Percentiles rank a stretch among this genome's conserved stretches.
These are phyloP conservation scores for Hypoxylon sp. DNA, from an alignment of 2,329 filamentous ascomycete genomes.

Conservation along the genomic window DNA sequence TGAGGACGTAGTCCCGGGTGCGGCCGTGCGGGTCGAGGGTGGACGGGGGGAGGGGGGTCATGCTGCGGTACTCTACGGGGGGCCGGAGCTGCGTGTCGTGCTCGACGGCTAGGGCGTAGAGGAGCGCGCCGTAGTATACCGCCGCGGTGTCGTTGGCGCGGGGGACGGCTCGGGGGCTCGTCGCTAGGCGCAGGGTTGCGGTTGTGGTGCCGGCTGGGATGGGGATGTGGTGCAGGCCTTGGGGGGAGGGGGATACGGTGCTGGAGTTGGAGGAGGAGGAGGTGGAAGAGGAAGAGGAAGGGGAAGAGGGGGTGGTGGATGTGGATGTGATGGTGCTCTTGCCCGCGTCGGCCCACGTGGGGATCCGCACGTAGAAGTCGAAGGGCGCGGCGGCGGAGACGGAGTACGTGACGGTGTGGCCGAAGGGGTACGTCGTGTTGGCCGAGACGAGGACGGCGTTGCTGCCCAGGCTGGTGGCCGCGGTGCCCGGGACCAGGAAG, in stretches of 20 bases:
- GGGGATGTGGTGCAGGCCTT: conserved; percentile 34
- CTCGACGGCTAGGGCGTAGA: conserved; percentile 47
- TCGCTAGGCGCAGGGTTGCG: conserved; percentile 29
- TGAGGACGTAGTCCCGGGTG: conserved; percentile 40
- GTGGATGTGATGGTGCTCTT: conserved; percentile 27
- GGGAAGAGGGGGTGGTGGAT: conserved; percentile 9
- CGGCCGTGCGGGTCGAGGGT: conserved; percentile 37
- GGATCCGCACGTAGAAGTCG: conserved; percentile 48
- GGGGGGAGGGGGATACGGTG: conserved; percentile 21
- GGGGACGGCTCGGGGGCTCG: conserved; percentile 36
- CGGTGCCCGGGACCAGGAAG: conserved; percentile 59
- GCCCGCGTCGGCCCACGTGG: conserved; percentile 38
- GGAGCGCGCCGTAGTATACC: conserved; percentile 45
- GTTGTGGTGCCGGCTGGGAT: conserved; percentile 29
- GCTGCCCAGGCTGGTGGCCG: conserved; percentile 54
- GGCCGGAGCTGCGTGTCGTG: conserved; percentile 27
- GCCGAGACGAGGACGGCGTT: conserved; percentile 56
- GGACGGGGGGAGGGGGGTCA: conserved; percentile 24
- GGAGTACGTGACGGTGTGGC: conserved; percentile 48
- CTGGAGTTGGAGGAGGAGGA: conserved; percentile 7
- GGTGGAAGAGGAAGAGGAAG: conserved; percentile 11
- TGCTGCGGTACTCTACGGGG: conserved; percentile 39
- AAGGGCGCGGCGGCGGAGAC: conserved; percentile 47
- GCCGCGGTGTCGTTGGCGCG: conserved; percentile 45
- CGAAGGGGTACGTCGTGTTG: conserved; percentile 60